A percentile compares a stretch with the other conserved stretches of the same genome.
Conservation (phyloP, 1,284 basidiomycete genomes). For the Tilletia walkeri region DNA sequence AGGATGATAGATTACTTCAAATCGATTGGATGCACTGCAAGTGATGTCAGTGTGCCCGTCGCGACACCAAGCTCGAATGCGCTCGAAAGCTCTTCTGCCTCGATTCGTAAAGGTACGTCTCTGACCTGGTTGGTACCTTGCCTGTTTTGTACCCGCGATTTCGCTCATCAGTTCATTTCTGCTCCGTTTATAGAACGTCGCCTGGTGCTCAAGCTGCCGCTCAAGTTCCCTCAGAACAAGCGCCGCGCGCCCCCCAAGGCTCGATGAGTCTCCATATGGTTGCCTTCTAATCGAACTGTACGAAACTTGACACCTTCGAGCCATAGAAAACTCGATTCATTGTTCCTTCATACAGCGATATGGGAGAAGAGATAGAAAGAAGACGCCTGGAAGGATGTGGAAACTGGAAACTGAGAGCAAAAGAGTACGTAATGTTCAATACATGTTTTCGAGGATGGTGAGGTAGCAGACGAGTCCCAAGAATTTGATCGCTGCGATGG, state of each 20-base stretch:
- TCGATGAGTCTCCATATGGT: background rate
- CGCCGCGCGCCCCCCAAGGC: background rate
- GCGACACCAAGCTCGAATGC: constrained; percentile 10
- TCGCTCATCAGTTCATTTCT: background rate
- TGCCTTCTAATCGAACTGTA: too few relatives aligned
- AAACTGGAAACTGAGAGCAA: too few relatives aligned
- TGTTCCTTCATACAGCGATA: too few relatives aligned
- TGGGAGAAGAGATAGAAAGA: background rate
- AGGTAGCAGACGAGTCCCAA: constrained; percentile 11
- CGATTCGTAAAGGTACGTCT: constrained; percentile 3
- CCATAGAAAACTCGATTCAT: background rate
- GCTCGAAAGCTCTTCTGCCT: constrained; percentile 1
- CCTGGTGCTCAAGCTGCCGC: constrained; percentile 22
- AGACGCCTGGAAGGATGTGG: too few relatives aligned
- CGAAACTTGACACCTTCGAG: too few relatives aligned
- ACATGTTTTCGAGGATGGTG: constrained; percentile 10
- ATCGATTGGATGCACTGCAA: constrained; percentile 24
- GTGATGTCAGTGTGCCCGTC: constrained; percentile 9
- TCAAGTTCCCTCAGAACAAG: constrained; percentile 23
- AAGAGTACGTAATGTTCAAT: background rate
- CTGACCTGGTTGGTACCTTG: too few relatives aligned
- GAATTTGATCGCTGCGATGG: constrained; percentile 19
- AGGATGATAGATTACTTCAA: constrained; percentile 28
- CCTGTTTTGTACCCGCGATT: too few relatives aligned
- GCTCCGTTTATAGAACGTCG: constrained; percentile 7